Evolutionary conservation across 2,329 filamentous ascomycete genomes (phyloP), one percentile per base, ranked within the genome.

Genomic region (Davidsoniella neocaledoniae): DNA sequence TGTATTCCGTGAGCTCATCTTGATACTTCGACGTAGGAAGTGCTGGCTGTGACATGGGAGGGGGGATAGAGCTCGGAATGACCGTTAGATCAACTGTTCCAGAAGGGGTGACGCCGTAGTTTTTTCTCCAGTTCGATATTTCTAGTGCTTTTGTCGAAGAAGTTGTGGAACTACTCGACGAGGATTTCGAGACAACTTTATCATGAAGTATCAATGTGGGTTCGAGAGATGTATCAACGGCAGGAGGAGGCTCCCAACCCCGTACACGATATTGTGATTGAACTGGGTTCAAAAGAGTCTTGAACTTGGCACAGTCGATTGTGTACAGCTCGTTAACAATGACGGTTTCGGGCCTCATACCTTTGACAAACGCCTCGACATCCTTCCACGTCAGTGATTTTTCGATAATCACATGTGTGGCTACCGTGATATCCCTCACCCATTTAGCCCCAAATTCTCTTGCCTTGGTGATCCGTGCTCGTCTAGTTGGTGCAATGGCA

Each of bases 321-420:
- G 80, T 75, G 57, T 82, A 90, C 0, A 69, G 66, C 45, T 84
- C 79, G 51, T 79, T 81, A 9, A 87, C 79, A 2, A 94, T 57
- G 2, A 70, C 58, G 5, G 65, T 60, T 41, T 66, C 57, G 1
- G 54, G 50, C 1, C 54, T 48, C 46, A 43, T 53, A 7, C 12
- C 58, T n/a, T 54, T 54, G 26, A 58, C 56, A 26, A 74, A 69
- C 9, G 64, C 67, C 49, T 79, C 61, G 5, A 94, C 67, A 51
- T 87, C 75, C 3, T 69, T 63, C 58, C 79, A 88, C 0, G 66
- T 66, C 46, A 91, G 64, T 1, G 64, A 64, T 55, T 77, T 81
- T 59, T 95, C 88, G 1, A 86, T 80, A 52, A 96, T 72, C 45
- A 94, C 67, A 64, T 94, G 86, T 0, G 83, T 93, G 14, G 91